Evolutionary conservation across 805 yeast species (phyloP).

Genomic region (Brettanomyces custersianus): DNA sequence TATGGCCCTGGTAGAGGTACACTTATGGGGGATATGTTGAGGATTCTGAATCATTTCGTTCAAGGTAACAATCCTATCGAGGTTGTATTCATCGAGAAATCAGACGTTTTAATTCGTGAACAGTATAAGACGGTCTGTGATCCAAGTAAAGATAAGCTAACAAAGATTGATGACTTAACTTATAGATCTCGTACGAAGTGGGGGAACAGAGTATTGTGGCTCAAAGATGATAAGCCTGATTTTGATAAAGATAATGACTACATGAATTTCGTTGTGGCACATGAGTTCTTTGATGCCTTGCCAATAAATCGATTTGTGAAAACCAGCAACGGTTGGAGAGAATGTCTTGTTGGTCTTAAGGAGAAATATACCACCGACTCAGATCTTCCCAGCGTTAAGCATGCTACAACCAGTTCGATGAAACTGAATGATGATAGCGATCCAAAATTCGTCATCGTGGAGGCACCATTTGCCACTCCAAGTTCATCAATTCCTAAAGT

Average conservation of each 20-base stretch:
- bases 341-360: constrained; percentile 54
- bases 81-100: constrained; percentile 62
- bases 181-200: constrained; percentile 35
- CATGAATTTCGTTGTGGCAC: constrained; percentile 65
- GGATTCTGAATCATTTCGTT: constrained; percentile 34
- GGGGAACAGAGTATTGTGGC: constrained; percentile 50
- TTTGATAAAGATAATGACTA: constrained; percentile 19
- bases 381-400: constrained; percentile 15
- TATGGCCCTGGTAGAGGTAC: constrained; percentile 87
- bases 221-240: constrained; percentile 43
- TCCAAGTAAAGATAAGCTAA: constrained; percentile 6
- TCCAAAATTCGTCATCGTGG: constrained; percentile 43
- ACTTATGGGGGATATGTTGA: constrained; percentile 55
- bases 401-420: constrained; percentile 6
- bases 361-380: constrained; percentile 7
- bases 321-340: constrained; percentile 70
- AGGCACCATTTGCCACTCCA: constrained; percentile 53
- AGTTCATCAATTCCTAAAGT: constrained; percentile 48
- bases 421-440: constrained; percentile 5
- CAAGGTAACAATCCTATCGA: constrained; percentile 28
- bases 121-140: constrained; percentile 47
- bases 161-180: constrained; percentile 25
- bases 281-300: constrained; percentile 81
- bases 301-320: constrained; percentile 65
- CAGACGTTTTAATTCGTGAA: constrained; percentile 48